phyloP scores from a whole-genome alignment of 306 rosid species.

The Begonia fuchsioides region DNA sequence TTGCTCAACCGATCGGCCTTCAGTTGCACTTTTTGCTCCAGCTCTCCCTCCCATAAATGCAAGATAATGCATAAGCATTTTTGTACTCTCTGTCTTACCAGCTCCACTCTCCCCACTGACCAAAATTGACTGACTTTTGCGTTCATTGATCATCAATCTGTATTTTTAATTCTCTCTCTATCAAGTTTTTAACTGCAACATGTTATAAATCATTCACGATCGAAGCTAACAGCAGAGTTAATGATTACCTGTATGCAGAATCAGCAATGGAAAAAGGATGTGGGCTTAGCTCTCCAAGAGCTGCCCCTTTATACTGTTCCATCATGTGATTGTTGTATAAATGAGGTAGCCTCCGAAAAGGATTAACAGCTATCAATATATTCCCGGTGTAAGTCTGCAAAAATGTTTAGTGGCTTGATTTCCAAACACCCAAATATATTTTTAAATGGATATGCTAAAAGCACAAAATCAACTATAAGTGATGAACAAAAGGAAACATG shows the following conservation, averaged over 20 bases:
- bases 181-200: background rate
- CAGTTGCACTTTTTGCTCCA: slow-evolving; percentile 68
- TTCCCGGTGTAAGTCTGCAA: slow-evolving; percentile 90
- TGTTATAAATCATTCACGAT: background rate
- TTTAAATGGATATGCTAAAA: too few species aligned
- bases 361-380: slow-evolving; percentile 92
- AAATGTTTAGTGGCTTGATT: background rate
- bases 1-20: slow-evolving; percentile 86
- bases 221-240: slow-evolving; percentile 6
- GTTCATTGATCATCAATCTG: slow-evolving; percentile 79
- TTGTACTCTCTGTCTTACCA: slow-evolving; percentile 93
- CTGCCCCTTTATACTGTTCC: slow-evolving; percentile 59
- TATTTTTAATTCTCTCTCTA: slow-evolving; percentile 5
- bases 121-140: slow-evolving; percentile 74
- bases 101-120: slow-evolving; percentile 99
- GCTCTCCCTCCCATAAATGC: slow-evolving; percentile 86
- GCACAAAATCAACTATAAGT: too few species aligned
- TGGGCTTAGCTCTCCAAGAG: slow-evolving; percentile 83
- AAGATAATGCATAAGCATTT: slow-evolving; percentile 95
- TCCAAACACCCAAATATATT: background rate
- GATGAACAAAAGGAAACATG: too few species aligned
- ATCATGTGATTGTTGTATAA: slow-evolving; percentile 47
- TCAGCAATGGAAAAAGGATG: slow-evolving; percentile 98
- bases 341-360: slow-evolving; percentile 84
- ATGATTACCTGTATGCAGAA: slow-evolving; percentile 78